Conservation (phyloP, 2,329 filamentous ascomycete genomes). For the Talaromyces funiculosus region DNA sequence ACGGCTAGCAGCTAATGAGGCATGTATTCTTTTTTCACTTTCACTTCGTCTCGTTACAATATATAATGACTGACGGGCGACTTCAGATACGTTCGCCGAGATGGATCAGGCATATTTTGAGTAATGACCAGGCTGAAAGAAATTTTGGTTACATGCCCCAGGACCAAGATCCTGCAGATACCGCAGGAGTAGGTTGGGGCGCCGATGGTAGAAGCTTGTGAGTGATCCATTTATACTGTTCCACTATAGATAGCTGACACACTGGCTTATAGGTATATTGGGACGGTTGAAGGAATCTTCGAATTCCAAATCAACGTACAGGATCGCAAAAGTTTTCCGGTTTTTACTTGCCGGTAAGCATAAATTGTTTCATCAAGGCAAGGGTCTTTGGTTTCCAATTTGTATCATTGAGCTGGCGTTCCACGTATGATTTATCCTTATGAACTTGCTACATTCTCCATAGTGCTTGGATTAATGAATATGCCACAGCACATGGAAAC, state of each 20-base stretch:
- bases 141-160: slow-evolving; percentile 25
- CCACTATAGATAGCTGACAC: slow-evolving; percentile 9
- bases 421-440: background rate
- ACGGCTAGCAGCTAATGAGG: slow-evolving; percentile 32
- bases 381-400: background rate
- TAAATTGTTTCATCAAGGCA: background rate
- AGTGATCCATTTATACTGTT: slow-evolving; percentile 20
- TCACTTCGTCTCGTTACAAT: background rate
- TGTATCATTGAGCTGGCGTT: background rate
- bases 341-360: slow-evolving; percentile 37
- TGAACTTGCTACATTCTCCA: background rate
- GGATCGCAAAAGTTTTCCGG: slow-evolving; percentile 45
- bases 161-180: slow-evolving; percentile 37
- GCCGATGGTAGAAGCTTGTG: slow-evolving; percentile 43
- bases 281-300: slow-evolving; percentile 45
- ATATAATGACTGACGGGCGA: slow-evolving; percentile 25
- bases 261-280: slow-evolving; percentile 37
- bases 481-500: background rate
- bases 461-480: background rate
- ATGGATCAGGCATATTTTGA: slow-evolving; percentile 34
- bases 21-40: slow-evolving; percentile 17
- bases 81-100: slow-evolving; percentile 31
- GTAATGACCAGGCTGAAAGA: slow-evolving; percentile 29
- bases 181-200: slow-evolving; percentile 45
- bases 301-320: slow-evolving; percentile 43